Evolutionary conservation across 805 yeast genomes (phyloP).

Genomic region (Yueomyces sinensis): DNA sequence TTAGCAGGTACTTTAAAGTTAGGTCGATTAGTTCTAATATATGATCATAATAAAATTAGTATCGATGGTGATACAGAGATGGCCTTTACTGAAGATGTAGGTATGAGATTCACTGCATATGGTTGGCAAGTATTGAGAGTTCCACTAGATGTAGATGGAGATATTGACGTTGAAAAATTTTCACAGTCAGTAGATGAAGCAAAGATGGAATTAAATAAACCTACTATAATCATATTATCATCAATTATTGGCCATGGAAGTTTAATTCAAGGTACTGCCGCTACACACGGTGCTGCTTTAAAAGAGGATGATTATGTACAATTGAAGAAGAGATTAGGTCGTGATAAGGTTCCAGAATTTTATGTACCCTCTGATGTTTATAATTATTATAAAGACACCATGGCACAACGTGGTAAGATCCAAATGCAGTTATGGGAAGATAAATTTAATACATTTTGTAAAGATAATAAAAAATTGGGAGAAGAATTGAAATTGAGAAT

Average conservation of each 20-base stretch:
- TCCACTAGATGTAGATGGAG: constrained; percentile 36
- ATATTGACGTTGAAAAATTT: constrained; percentile 62
- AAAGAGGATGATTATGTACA: constrained; percentile 86
- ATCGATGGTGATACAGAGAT: constrained; percentile 86
- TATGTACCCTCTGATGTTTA: constrained; percentile 74
- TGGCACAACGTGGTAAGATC: constrained; percentile 48
- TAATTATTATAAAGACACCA: constrained; percentile 44
- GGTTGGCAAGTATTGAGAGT: constrained; percentile 86
- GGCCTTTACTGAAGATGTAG: constrained; percentile 90
- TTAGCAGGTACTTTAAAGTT: constrained; percentile 93
- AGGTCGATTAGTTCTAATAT: constrained; percentile 85
- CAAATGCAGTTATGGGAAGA: constrained; percentile 67
- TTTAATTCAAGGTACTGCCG: constrained; percentile 65
- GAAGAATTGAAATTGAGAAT: constrained; percentile 73
- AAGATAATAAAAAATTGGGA: constrained; percentile 65
- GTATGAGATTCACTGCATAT: constrained; percentile 73
- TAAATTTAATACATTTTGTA: constrained; percentile 44
- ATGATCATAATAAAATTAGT: constrained; percentile 94
- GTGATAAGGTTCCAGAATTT: constrained; percentile 74
- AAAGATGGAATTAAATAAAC: constrained; percentile 54
- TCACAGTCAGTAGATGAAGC: constrained; percentile 69
- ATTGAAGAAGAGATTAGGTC: constrained; percentile 72
- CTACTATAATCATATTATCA: constrained; percentile 75
- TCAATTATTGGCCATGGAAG: constrained; percentile 97
- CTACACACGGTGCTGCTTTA: constrained; percentile 94